phyloP scores from a whole-genome alignment of 1,139 yeast genomes.

The Candida gigantensis region DNA sequence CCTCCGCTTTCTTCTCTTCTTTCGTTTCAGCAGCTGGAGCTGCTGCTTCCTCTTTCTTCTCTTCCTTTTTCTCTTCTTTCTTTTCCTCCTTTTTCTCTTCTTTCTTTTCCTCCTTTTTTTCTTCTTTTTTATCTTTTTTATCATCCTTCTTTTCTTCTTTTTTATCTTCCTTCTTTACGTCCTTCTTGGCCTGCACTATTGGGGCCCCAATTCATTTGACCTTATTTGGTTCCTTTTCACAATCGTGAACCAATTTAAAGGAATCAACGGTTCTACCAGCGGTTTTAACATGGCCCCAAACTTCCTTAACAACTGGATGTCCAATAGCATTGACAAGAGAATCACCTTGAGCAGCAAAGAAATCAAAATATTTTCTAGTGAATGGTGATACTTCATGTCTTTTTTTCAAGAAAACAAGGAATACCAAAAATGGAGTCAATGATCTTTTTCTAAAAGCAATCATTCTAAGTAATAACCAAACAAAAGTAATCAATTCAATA shows the following conservation, averaged over 20 bases:
- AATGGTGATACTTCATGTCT: conserved; percentile 77
- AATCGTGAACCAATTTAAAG: conserved; percentile 37
- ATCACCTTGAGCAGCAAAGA: conserved; percentile 73
- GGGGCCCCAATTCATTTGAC: conserved; percentile 10
- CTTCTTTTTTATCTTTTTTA: too few species aligned
- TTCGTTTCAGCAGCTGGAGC: too few species aligned
- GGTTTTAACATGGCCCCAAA: conserved; percentile 62
- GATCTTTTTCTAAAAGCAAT: conserved; percentile 66
- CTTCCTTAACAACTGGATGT: conserved; percentile 61
- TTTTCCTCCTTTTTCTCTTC: conserved; percentile 2
- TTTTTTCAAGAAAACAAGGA: conserved; percentile 68
- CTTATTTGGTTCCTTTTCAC: conserved; percentile 28
- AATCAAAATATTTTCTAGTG: conserved; percentile 70
- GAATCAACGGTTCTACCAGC: conserved; percentile 38
- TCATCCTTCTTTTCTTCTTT: too few species aligned
- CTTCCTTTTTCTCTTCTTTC: too few species aligned
- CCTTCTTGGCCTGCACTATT: conserved; percentile 8
- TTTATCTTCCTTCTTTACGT: conserved; percentile 1
- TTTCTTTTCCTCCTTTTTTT: neutral
- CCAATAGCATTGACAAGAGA: conserved; percentile 56
- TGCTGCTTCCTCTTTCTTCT: too few species aligned
- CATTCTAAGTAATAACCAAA: conserved; percentile 53
- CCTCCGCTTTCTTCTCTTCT: conserved; percentile 2
- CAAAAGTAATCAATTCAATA: conserved; percentile 61
- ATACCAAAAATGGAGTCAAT: conserved; percentile 58